Base-by-base conservation (phyloP, 805 yeast genomes). In the Ogataea salicorniae region DNA sequence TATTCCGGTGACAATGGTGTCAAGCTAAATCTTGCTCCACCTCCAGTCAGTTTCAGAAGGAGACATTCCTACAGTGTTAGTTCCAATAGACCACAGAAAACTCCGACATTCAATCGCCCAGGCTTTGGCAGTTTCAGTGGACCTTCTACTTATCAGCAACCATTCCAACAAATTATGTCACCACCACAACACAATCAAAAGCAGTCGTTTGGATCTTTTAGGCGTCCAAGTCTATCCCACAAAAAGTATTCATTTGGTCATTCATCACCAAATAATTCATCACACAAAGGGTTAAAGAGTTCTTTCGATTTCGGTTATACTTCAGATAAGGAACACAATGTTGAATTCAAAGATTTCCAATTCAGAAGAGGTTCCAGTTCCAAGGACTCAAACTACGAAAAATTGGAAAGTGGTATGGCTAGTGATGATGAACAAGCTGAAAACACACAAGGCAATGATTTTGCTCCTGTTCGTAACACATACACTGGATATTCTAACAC, bases 1-100 rank as follows among this genome's bases (percentile, higher is more conserved):
- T 54, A 42, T 39, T 55, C 64, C n/a, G 50, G 48, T 22, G 55
- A 51, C n/a, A 53, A 49, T 45, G 61, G 61, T 38, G 59, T 61
- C 20, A 54, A 57, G 45, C 53, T 68, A 48, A 55, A 59, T 34
- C 71, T 86, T 47, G 95, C 95, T 0, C 95, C 95, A 8, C 92
- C 95, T 5, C 95, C 95, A 3, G 81, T 87, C 35, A 82, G 83
- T 58, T 72, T 83, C 51, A 76, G 75, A 40, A 64, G 70, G 50
- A 72, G 75, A 60, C 71, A 63, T 22, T 47, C 67, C 17, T 58
- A 50, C 45, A 41, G 50, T 34, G 18, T 29, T 34, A 20, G 31
- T 2, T 26, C 39, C 13, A 45, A 43, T 29, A 54, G 48, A 29
- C 23, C 41, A 38, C 56, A 50, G 36, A 54, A 49, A 34, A 39